These are phyloP conservation scores for Fusarium pseudograminearum DNA, from an alignment of 2,329 filamentous ascomycete genomes.

Conservation along the genomic window DNA sequence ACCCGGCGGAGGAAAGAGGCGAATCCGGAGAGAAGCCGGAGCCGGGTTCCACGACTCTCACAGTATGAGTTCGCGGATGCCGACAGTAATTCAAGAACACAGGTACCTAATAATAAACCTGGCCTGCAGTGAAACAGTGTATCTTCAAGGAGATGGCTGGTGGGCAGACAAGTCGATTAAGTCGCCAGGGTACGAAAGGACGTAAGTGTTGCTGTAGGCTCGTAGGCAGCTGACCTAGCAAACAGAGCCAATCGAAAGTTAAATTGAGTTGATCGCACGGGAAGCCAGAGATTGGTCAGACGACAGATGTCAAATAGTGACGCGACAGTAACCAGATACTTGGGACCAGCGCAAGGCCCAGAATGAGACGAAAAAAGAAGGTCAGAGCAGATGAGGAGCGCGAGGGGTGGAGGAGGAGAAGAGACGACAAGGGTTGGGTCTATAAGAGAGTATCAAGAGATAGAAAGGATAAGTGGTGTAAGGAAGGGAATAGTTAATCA, in stretches of 20 bases:
- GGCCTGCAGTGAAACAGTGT: slow-evolving; percentile 24
- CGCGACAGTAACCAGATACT: slow-evolving; percentile 39
- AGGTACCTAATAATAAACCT: slow-evolving; percentile 18
- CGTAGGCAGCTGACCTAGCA: slow-evolving; percentile 41
- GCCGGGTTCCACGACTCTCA: slow-evolving; percentile 37
- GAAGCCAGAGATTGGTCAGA: slow-evolving; percentile 40
- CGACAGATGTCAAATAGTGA: slow-evolving; percentile 40
- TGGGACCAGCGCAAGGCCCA: slow-evolving; percentile 35
- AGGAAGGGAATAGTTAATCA: slow-evolving; percentile 11
- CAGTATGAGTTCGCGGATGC: slow-evolving; percentile 25
- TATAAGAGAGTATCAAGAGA: neutral
- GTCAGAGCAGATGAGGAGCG: slow-evolving; percentile 14
- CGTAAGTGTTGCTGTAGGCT: slow-evolving; percentile 17
- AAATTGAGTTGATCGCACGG: slow-evolving; percentile 35
- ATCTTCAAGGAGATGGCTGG: slow-evolving; percentile 28
- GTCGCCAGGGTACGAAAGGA: slow-evolving; percentile 37
- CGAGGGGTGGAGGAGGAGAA: slow-evolving; percentile 5
- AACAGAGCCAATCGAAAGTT: slow-evolving; percentile 36
- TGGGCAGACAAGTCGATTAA: slow-evolving; percentile 40
- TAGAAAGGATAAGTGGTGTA: neutral
- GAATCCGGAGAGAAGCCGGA: slow-evolving; percentile 42
- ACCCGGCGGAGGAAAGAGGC: slow-evolving; percentile 42
- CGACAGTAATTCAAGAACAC: slow-evolving; percentile 3
- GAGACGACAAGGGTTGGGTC: slow-evolving; percentile 18
- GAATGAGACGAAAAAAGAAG: slow-evolving; percentile 17